These are phyloP conservation scores for Solanum etuberosum DNA, from an alignment of 257 asterid genomes.

Conservation along the genomic window DNA sequence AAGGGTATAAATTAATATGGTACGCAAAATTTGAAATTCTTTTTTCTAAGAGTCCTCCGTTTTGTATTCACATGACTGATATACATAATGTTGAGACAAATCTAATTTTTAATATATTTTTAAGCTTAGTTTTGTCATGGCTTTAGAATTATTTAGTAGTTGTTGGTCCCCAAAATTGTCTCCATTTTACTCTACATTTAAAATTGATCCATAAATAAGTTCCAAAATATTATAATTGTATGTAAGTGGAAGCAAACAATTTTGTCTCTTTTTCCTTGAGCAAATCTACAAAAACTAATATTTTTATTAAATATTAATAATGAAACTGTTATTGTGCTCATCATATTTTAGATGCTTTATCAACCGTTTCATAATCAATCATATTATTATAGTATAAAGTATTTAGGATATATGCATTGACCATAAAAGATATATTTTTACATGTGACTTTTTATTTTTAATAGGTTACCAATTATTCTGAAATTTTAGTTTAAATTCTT, in stretches of 20 bases:
- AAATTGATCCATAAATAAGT: neutral
- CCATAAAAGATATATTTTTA: neutral
- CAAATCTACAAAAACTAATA: neutral
- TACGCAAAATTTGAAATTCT: too few species aligned
- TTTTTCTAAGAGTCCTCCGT: too few species aligned
- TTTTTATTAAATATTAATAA: neutral
- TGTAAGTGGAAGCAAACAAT: neutral
- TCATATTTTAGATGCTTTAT: neutral
- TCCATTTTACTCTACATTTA: neutral
- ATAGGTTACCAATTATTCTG: neutral
- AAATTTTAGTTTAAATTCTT: too few species aligned
- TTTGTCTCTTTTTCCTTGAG: neutral
- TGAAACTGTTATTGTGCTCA: neutral
- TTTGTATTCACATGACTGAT: too few species aligned
- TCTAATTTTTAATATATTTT: too few species aligned
- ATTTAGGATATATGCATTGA: neutral
- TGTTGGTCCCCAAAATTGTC: neutral
- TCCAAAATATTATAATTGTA: neutral
- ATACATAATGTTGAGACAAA: too few species aligned
- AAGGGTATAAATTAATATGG: too few species aligned
- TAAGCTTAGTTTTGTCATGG: neutral
- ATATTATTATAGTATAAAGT: neutral
- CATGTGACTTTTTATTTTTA: neutral
- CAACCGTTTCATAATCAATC: neutral
- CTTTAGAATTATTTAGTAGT: neutral